Base-by-base conservation (phyloP, 805 yeast species). In the Geotrichum ghanense region DNA sequence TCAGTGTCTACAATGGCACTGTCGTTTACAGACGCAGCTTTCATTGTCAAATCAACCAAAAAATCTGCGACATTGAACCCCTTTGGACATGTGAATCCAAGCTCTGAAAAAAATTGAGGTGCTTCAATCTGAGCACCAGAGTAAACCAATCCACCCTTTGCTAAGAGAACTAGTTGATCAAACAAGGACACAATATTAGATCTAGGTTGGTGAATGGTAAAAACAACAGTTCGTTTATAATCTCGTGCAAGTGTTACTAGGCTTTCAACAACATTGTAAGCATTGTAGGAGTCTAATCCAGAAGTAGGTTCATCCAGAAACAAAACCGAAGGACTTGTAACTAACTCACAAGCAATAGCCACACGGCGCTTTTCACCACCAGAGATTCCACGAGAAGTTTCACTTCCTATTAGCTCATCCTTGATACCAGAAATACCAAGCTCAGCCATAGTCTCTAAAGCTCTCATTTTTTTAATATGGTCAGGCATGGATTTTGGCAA, bases 201-300 rank as follows among this genome's bases (percentile, higher is more conserved):
- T 58, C 98, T 74, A 9, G 98, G 98, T 61, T 92, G 98, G 66
- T 92, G 98, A 53, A 92, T 92, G 0, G 98, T 87, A 61, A 92
- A 83, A 1, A 92, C 77, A 43, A 92, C 79, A 0, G 98, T 90
- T 60, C 97, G 78, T 50, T 83, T 80, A 62, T 81, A 84, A 56
- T 79, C 82, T 48, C 79, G 73, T 0, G 97, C 86, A 48, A 92
- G 71, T 48, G 83, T 74, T 2, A 84, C 90, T 41, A 92, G 71
- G 50, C 87, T 75, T 50, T 88, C 97, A 41, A 92, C 72, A 5
- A 92, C 98, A 56, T 89, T 87, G 58, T 77, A 79, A 0, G 98
- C 97, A 65, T 89, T 90, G 61, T 77, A 90, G 5, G 97, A 81
- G 62, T 92, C 99, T 49, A 92, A 70, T 0, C 99, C 99, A 0